A percentile compares a stretch with the other conserved stretches of the same genome.
phyloP scores from a whole-genome alignment of 345 rosid species.

The Camelina hispida region DNA sequence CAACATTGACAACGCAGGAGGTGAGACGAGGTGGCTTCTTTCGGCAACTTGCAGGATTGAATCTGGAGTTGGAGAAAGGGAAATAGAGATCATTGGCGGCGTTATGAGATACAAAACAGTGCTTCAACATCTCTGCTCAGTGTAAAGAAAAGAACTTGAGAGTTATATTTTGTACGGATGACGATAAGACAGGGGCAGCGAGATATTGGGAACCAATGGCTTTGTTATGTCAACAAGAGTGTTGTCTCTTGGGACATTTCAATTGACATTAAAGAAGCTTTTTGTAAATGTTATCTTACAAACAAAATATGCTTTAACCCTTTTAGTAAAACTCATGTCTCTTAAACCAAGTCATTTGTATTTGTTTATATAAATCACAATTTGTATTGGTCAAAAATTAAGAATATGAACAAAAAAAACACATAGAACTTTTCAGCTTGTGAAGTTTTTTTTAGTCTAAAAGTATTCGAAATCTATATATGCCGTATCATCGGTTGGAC shows the following conservation, averaged over 20 bases:
- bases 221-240: constrained; percentile 21
- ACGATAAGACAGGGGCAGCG: constrained; percentile 33
- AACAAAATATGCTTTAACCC: constrained; percentile 1
- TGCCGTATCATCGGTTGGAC: constrained; percentile 53
- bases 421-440: background rate
- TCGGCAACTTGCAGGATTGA: constrained; percentile 24
- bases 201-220: constrained; percentile 31
- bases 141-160: constrained; percentile 6
- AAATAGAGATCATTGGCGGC: constrained; percentile 25
- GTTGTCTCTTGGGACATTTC: constrained; percentile 25
- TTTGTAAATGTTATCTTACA: constrained; percentile 9
- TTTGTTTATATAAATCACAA: constrained; percentile 25
- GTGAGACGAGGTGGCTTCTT: constrained; percentile 42
- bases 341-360: constrained; percentile 18
- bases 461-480: constrained; percentile 75
- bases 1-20: constrained; percentile 48
- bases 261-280: background rate
- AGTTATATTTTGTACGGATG: constrained; percentile 6
- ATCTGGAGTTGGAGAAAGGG: constrained; percentile 34
- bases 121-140: constrained; percentile 30
- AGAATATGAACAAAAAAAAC: constrained; percentile 38
- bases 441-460: constrained; percentile 41
- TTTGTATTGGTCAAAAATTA: constrained; percentile 37
- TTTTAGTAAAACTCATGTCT: background rate
- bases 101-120: constrained; percentile 29